Base-by-base conservation (phyloP, 495 filamentous ascomycete genomes). In the Pseudevernia furfuracea region DNA sequence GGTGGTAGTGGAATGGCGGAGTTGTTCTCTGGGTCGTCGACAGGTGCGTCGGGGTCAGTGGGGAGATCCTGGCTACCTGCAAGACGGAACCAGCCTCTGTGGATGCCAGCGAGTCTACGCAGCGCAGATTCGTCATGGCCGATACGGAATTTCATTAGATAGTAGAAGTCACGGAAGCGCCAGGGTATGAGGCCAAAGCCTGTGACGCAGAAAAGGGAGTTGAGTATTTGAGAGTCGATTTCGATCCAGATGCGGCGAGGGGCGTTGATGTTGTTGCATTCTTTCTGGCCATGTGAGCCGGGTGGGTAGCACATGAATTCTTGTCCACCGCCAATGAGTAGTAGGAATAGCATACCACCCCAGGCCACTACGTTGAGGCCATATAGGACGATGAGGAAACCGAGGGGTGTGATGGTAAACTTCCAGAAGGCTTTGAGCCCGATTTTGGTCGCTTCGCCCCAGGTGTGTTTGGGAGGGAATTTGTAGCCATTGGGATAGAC, bases 321-420 rank as follows among this genome's bases (percentile, higher is more conserved):
- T 21, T 66, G 46, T 0, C 84, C 80, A 17, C 87, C 91, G 68
- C 88, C 87, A 74, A 82, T 84, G 61, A 95, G 80, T 12, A 96
- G 81, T 23, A 95, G 79, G 77, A 96, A 92, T 25, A 95, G 78
- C 91, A 96, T 95, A 43, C 85, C 89, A 60, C 91, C 91, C 91
- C 91, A 96, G 12, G 90, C 91, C 8, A 95, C 79, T 4, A 94
- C 81, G 60, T 89, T 90, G 37, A 94, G 83, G 25, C 86, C 85
- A 76, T 96, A 95, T 49, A 95, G 72, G 3, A 84, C 87, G 53
- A 91, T 79, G 65, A 90, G 77, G 72, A 91, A 88, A 15, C 90
- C 89, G 67, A 84, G 74, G 0, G 87, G 87, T 0, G 89, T 91
- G 73, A 84, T 78, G 66, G 85, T 82, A 67, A 83, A 83, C 56